These are phyloP conservation scores for Bryoerythrophyllum caledonicum DNA, from an alignment of 225 moss, liverwort and hornwort genomes.

Conservation along the genomic window DNA sequence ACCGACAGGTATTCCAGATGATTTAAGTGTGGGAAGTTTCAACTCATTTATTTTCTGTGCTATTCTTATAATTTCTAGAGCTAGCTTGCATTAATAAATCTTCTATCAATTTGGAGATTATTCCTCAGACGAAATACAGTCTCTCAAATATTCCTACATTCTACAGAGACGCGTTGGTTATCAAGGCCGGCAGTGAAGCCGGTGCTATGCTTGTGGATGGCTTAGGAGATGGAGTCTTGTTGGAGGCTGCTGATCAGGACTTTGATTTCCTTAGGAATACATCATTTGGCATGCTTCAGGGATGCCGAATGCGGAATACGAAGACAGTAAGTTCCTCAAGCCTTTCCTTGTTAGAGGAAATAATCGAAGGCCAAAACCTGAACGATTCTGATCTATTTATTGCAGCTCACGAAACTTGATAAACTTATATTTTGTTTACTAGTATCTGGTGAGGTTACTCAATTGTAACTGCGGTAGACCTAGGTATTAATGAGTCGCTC, in stretches of 20 bases:
- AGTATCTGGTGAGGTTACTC: too few species aligned
- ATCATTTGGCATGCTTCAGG: constrained; percentile 87
- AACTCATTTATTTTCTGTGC: too few species aligned
- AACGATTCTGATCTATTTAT: too few species aligned
- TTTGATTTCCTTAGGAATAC: constrained; percentile 74
- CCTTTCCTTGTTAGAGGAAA: background rate
- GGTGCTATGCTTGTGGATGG: constrained; percentile 91
- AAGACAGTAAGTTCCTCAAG: constrained; percentile 59
- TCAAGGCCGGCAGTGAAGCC: constrained; percentile 87
- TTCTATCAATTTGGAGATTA: too few species aligned
- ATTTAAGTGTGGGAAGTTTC: background rate
- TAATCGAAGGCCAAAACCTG: background rate
- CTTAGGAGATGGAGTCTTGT: constrained; percentile 78
- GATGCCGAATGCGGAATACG: constrained; percentile 90
- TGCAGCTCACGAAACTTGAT: too few species aligned
- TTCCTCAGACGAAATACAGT: too few species aligned
- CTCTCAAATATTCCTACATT: constrained; percentile 13
- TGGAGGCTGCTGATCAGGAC: constrained; percentile 73
- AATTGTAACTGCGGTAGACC: too few species aligned
- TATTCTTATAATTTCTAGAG: too few species aligned
- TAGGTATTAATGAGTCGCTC: constrained; percentile 1
- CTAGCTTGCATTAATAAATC: too few species aligned
- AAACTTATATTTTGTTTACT: background rate
- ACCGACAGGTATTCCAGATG: constrained; percentile 46
- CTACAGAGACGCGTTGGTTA: constrained; percentile 78